Evolutionary conservation across 2,329 filamentous ascomycete genomes (phyloP).

Genomic region (Neobulgaria alba): DNA sequence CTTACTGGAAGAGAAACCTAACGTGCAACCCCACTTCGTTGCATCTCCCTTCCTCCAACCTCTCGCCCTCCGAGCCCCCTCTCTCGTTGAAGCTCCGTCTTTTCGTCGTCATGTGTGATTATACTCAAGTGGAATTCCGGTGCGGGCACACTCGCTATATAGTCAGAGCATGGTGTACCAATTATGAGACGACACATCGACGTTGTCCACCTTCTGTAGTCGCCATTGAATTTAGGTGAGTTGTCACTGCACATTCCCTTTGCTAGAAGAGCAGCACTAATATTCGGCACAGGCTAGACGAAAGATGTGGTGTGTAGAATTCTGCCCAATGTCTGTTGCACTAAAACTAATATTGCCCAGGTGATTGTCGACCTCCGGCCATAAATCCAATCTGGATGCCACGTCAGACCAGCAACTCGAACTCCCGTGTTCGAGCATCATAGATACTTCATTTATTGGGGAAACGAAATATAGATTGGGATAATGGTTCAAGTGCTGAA

Average conservation of each 20-base stretch:
- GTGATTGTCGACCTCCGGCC: not conserved
- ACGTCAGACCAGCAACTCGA: not conserved
- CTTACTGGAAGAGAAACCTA: not conserved
- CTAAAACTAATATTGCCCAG: not conserved
- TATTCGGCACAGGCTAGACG: not conserved
- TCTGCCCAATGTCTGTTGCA: not conserved
- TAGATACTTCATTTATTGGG: not conserved
- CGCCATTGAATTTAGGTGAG: slow-evolving; percentile 3
- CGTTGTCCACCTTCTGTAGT: slow-evolving; percentile 1
- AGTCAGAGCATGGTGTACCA: slow-evolving; percentile 43
- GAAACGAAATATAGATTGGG: not conserved
- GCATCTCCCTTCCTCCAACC: not conserved
- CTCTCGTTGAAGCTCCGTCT: not conserved
- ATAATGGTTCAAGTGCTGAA: not conserved
- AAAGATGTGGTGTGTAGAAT: slow-evolving; percentile 7
- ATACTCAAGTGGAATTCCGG: slow-evolving; percentile 45
- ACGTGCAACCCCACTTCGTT: not conserved
- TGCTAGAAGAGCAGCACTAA: not conserved
- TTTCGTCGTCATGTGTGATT: slow-evolving; percentile 1
- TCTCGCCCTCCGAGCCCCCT: not conserved
- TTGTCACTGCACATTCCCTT: not conserved
- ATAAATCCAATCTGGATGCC: not conserved
- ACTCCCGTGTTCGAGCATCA: not conserved
- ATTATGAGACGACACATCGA: slow-evolving; percentile 24
- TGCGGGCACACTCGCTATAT: slow-evolving; percentile 44